phyloP scores from a whole-genome alignment of 148 eudicot species.

The Arctostaphylos glauca region DNA sequence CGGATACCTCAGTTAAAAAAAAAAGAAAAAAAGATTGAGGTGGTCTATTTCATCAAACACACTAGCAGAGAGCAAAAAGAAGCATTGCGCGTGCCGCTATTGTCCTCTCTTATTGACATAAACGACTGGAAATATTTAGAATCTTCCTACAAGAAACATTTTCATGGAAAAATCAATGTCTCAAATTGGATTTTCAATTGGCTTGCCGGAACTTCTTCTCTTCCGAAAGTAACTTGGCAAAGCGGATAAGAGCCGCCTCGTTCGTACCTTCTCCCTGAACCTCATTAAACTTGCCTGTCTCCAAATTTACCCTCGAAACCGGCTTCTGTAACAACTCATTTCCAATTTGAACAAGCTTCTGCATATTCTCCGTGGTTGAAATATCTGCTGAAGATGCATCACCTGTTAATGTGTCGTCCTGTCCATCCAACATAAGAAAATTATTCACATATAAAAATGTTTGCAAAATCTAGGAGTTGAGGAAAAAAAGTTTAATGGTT shows the following conservation, averaged over 20 bases:
- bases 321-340: slow-evolving; percentile 45
- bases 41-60: too few species aligned
- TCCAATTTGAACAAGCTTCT: slow-evolving; percentile 48
- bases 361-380: slow-evolving; percentile 54
- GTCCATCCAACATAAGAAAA: not conserved
- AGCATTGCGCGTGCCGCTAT: not conserved
- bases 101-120: not conserved
- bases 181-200: not conserved
- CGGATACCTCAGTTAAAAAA: too few species aligned
- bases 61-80: not conserved
- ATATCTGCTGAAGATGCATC: slow-evolving; percentile 50
- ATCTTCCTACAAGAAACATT: not conserved
- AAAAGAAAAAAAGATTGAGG: too few species aligned
- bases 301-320: slow-evolving; percentile 45
- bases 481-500: not conserved
- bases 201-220: slow-evolving; percentile 44
- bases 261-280: slow-evolving; percentile 50
- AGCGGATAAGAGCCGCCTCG: slow-evolving; percentile 44
- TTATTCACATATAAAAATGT: not conserved
- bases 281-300: slow-evolving; percentile 45
- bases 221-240: slow-evolving; percentile 53
- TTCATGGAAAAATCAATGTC: not conserved
- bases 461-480: not conserved
- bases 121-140: not conserved
- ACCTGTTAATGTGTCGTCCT: slow-evolving; percentile 57